Base-by-base conservation (phyloP, 225 moss, liverwort and hornwort genomes). In the Pseudoscleropodium purum region DNA sequence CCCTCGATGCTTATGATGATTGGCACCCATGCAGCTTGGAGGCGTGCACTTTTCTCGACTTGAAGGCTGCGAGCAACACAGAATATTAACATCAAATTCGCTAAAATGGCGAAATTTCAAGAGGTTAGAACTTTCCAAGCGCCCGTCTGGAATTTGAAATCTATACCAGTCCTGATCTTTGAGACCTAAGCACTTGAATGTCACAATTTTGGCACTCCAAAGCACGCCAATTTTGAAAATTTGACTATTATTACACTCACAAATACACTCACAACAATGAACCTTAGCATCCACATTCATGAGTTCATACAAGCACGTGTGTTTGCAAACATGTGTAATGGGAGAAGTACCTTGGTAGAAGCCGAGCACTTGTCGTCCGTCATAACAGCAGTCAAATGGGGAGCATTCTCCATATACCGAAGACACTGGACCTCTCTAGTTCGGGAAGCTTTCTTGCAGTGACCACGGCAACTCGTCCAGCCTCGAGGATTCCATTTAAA, bases 401-500 rank as follows among this genome's bases (percentile, higher is more conserved):
- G 93, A 65, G 92, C 83, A 85, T 95, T 85, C 88, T 96, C 93
- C 91, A 96, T 43, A 86, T 88, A 94, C 29, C 91, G 95, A 85
- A 96, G 92, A 83, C 97, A 97, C 82, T 82, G 90, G 31, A 95
- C 91, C 75, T 85, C 85, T 82, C 97, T 90, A 57, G 79, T 87
- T 91, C 91, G 91, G 24, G 88, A 84, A 80, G 93, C 96, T 93
- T 92, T 93, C 84, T 92, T 94, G 91, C 97, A 97, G 61, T 66
- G 76, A 88, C 92, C 94, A 56, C 95, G 92, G 91, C 97, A 97
- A 77, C 90, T 93, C 88, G 88, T 94, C 97, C 97, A 97, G n/a
- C 80, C 92, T 87, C 94, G 91, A 66, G 90, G 57, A 82, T 80
- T 91, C 97, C 97, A 97, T 88, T 92, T 95, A 75, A 93, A 93